Conservation (phyloP, 495 filamentous ascomycete genomes). For the Podospora anserina region DNA sequence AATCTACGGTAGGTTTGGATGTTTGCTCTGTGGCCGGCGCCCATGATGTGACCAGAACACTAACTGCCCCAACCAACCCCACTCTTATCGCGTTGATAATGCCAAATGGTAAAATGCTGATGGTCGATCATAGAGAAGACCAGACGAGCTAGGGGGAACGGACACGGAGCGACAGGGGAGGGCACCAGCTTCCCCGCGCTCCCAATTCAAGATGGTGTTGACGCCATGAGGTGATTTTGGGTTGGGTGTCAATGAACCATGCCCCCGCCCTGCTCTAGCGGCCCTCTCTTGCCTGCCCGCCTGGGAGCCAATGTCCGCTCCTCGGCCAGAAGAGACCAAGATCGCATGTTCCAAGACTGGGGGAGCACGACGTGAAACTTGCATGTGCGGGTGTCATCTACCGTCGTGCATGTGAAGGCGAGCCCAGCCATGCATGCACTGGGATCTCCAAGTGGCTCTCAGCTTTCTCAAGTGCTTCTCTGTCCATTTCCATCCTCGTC, state of each 20-base stretch:
- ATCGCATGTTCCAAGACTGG: conserved; percentile 8
- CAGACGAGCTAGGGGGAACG: neutral
- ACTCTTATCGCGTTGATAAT: conserved; percentile 4
- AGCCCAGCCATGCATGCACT: neutral
- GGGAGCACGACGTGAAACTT: neutral
- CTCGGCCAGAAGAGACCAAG: conserved; percentile 1
- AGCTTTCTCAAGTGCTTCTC: too few species aligned
- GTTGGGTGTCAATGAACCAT: conserved; percentile 11
- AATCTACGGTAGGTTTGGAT: neutral
- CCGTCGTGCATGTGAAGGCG: conserved; percentile 8
- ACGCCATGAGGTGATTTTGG: conserved; percentile 14
- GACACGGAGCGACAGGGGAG: neutral
- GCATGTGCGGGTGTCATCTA: conserved; percentile 2
- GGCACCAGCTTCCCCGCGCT: neutral
- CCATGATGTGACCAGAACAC: too few species aligned
- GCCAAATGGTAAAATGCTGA: conserved; percentile 1
- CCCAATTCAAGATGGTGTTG: neutral
- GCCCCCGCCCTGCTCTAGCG: conserved; percentile 1
- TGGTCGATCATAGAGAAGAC: neutral
- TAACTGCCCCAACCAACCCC: neutral
- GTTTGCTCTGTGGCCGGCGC: too few species aligned
- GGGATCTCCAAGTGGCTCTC: neutral
- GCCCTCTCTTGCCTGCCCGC: neutral
- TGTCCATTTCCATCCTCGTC: neutral
- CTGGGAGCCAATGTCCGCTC: conserved; percentile 1